Conservation (phyloP, 257 asterid species). For the Paraleonurus japonicus region DNA sequence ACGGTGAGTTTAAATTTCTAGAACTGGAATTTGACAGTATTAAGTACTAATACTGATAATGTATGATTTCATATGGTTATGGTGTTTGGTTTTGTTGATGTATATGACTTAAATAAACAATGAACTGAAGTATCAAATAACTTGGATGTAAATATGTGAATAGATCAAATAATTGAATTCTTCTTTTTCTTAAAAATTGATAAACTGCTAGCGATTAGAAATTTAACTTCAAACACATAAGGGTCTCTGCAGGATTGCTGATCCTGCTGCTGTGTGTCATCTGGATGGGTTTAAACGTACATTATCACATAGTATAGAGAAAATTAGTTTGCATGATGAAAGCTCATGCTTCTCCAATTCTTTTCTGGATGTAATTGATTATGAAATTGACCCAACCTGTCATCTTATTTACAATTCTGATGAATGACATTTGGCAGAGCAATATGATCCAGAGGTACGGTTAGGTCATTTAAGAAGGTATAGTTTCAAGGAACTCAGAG, state of each 20-base stretch:
- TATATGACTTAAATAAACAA: background rate
- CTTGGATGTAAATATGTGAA: background rate
- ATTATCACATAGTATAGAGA: too few relatives aligned
- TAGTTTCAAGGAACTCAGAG: constrained; percentile 80
- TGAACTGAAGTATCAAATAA: background rate
- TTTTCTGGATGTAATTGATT: background rate
- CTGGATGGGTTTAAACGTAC: too few relatives aligned
- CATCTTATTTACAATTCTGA: background rate
- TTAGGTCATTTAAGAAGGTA: constrained; percentile 83
- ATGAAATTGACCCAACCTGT: background rate
- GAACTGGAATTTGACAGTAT: background rate
- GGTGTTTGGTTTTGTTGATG: background rate
- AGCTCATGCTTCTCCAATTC: background rate
- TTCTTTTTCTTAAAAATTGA: background rate
- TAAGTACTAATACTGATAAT: background rate
- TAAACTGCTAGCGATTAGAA: background rate
- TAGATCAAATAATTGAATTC: background rate
- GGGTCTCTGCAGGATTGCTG: background rate
- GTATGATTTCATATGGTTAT: background rate
- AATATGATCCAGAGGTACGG: constrained; percentile 86
- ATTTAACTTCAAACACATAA: too few relatives aligned
- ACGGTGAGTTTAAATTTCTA: constrained; percentile 47
- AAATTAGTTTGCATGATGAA: too few relatives aligned
- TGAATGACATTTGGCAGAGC: constrained; percentile 50
- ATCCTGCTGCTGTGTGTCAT: too few relatives aligned